phyloP scores from a whole-genome alignment of 2,329 filamentous ascomycete genomes.

The Cladosporium sp. region DNA sequence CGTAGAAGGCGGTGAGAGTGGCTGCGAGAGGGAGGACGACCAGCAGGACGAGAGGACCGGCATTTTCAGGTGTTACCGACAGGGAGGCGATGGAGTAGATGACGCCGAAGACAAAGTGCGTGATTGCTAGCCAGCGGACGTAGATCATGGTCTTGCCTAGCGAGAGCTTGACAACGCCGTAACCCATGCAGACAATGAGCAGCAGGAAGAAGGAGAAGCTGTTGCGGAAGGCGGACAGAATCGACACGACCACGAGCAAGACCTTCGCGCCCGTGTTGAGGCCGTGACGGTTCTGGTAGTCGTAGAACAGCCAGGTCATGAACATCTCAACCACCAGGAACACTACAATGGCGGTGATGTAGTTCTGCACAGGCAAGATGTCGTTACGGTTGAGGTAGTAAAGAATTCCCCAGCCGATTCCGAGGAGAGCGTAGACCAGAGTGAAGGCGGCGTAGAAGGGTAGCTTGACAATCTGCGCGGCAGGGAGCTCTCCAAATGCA shows the following conservation, averaged over 20 bases:
- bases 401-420: slow-evolving; percentile 87
- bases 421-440: slow-evolving; percentile 87
- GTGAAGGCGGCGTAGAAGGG: slow-evolving; percentile 96
- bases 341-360: slow-evolving; percentile 93
- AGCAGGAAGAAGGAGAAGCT: slow-evolving; percentile 98
- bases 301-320: slow-evolving; percentile 99
- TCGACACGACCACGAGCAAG: slow-evolving; percentile 85
- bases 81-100: slow-evolving; percentile 91
- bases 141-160: slow-evolving; percentile 93
- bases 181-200: slow-evolving; percentile 98
- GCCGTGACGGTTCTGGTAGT: slow-evolving; percentile 90
- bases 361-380: slow-evolving; percentile 96
- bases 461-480: slow-evolving; percentile 92
- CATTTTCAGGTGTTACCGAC: slow-evolving; percentile 83
- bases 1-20: slow-evolving; percentile 93
- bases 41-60: slow-evolving; percentile 85
- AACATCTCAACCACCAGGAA: slow-evolving; percentile 96
- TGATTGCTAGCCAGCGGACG: slow-evolving; percentile 85
- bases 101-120: slow-evolving; percentile 92
- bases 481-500: slow-evolving; percentile 92
- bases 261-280: slow-evolving; percentile 80
- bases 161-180: slow-evolving; percentile 93
- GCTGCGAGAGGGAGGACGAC: slow-evolving; percentile 90
- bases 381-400: slow-evolving; percentile 94
- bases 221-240: slow-evolving; percentile 90